Evolutionary conservation across 2,329 filamentous ascomycete species (phyloP), one percentile per base, ranked within the genome.

Genomic region (Sarocladiaceae sp.): DNA sequence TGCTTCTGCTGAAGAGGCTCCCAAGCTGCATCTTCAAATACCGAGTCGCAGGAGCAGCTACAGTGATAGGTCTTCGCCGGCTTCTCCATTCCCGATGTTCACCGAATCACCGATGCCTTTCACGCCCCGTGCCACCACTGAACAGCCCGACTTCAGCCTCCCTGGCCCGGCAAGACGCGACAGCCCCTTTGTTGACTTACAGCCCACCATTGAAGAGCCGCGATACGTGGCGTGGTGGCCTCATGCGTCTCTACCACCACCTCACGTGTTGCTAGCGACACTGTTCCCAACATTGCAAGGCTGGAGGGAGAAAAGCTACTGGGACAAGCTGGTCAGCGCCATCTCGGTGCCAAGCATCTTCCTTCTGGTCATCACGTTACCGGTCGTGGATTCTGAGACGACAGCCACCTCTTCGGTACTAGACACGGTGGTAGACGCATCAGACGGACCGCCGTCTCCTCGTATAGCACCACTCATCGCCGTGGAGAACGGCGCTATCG

Each of bases 291-390:
- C 91, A 0, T 65, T 98, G 23, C 83, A 82, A 51, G 82, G 76
- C 20, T 98, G 91, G 88, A 70, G 65, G 33, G 78, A 85, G 21
- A 97, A 96, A 64, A 80, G 72, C n/a, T 63, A 84, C n/a, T 88
- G 83, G 80, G 90, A 91, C 55, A 89, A 86, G 57, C 66, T 89
- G 34, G 68, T 96, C 39, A 91, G 88, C 33, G 55, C 93, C 10
- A 74, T 94, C 29, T 90, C 90, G 6, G 83, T 88, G n/a, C 87
- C 90, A 1, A 94, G 85, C 54, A 88, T 98, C 29, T 87, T 98
- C 50, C 67, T 97, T 2, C 72, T 98, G 3, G 91, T 91, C 1
- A 80, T 93, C 37, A 98, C 93, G 1, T 64, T 98, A 4, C 93
- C 94, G 0, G 89, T 98, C 1, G 87, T 95, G 5, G 91, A 97